These are phyloP conservation scores for Leccinum variicolor DNA, from an alignment of 768 basidiomycete genomes.

Conservation along the genomic window DNA sequence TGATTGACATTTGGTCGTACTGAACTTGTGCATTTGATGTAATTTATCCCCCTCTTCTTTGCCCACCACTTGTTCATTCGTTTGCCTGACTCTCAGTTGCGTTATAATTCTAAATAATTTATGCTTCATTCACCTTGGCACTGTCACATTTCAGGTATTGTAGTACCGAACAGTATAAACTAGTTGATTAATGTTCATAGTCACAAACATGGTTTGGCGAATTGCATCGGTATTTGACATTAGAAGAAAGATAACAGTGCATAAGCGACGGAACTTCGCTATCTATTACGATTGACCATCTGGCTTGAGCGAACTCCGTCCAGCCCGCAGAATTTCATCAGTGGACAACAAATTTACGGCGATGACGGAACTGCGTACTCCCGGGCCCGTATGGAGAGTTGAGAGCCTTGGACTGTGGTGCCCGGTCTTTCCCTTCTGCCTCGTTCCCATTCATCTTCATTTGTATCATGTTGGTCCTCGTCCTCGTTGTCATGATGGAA, in stretches of 20 bases:
- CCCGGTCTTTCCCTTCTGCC: no score
- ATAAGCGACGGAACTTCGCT: slow-evolving; percentile 14
- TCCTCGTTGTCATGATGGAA: no score
- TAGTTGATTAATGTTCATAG: slow-evolving; percentile 31
- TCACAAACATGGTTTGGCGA: slow-evolving; percentile 15
- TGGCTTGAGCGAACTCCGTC: slow-evolving; percentile 82
- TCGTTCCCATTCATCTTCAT: no score
- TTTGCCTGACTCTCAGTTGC: slow-evolving; percentile 15
- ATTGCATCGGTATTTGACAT: slow-evolving; percentile 12
- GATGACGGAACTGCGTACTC: slow-evolving; percentile 69
- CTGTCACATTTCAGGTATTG: slow-evolving; percentile 15
- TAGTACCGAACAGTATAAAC: slow-evolving; percentile 31
- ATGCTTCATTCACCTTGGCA: slow-evolving; percentile 18
- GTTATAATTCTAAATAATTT: slow-evolving; percentile 28
- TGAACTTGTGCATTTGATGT: slow-evolving; percentile 10
- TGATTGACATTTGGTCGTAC: slow-evolving; percentile 21
- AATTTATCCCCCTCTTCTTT: slow-evolving; percentile 22
- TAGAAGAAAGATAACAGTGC: slow-evolving; percentile 19
- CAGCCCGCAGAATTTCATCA: slow-evolving; percentile 92
- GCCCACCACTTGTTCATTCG: slow-evolving; percentile 15
- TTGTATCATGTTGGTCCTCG: no score
- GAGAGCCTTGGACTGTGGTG: no score
- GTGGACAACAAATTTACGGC: slow-evolving; percentile 93
- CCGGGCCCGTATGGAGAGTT: no score
- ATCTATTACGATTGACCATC: slow-evolving; percentile 57